Base-by-base conservation (phyloP, 1,284 basidiomycete genomes). In the Rhodotorula sp. region DNA sequence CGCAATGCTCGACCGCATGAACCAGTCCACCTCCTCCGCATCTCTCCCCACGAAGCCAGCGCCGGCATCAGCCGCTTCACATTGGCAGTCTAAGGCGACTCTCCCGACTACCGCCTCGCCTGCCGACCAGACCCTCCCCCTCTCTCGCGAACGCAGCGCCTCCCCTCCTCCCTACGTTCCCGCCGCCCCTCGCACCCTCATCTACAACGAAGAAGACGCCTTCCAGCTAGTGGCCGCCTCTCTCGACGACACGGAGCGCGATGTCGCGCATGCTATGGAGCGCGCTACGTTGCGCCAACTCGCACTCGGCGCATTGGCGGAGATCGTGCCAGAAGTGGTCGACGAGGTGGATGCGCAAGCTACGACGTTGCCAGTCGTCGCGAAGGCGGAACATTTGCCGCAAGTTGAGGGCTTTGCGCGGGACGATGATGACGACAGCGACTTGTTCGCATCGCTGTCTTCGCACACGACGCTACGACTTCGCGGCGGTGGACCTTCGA, bases 171-270 rank as follows among this genome's bases (percentile, higher is more conserved):
- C 69, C 15, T 74, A 71, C 46, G 44, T 74, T 24, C 62, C 72
- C 31, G 53, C 53, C 18, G 69, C 72, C 6, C 69, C 71, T 4
- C 67, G 74, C 30, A 60, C 58, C 20, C 53, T 75, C 13, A 65
- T 75, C 34, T 75, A 74, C 65, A 74, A 65, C 60, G 72, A 74
- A 44, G 72, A 74, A 44, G 72, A 74, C 57, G 67, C 70, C 13
- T 74, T 71, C 46, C 64, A 65, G 30, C 58, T 74, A 11, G 46
- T 62, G 18, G 64, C 60, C 4, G 30, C 65, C 13, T 65, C 74
- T 1, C 59, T 63, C 4, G 65, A 53, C 34, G 71, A 69, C 20
- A 30, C 37, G 6, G 67, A 71, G 63, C 48, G 57, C 15, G 67
- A 34, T 3, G 56, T 40, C 2, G 57, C 54, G 15, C 64, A 64